Base-by-base conservation (phyloP, 2,329 filamentous ascomycete species). In the Fonsecaea pedrosoi region DNA sequence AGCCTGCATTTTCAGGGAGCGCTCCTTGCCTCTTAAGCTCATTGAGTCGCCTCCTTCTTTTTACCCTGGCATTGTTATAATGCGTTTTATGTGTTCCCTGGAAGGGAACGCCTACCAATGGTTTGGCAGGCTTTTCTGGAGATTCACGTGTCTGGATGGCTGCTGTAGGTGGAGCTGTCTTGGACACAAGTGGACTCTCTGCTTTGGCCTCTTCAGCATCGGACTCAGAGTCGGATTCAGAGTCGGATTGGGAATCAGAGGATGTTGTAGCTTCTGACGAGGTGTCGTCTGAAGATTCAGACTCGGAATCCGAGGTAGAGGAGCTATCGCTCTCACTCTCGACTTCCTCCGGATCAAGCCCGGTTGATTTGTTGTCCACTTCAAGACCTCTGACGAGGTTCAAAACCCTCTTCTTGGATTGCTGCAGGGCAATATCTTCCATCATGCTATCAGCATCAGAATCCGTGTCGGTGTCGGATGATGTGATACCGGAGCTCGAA, bases 51-150 rank as follows among this genome's bases (percentile, higher is more conserved):
- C 83, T 83, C 45, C 79, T 76, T 60, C 83, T 77, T 64, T 82
- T 83, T 48, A 82, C 82, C 45, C 88, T 82, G 35, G 77, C 73
- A 70, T 90, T 90, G 67, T 87, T 84, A 30, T 78, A 77, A 59
- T 82, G 82, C 0, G 88, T 90, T 18, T 75, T 72, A 25, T 74
- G 70, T 37, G 79, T 81, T 15, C 88, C 88, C 66, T 81, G 61
- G 4, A 82, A 81, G 53, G 86, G 84, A 58, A 82, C n/a, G 72
- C 37, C 73, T 37, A 54, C 64, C 65, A 53, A 32, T 42, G 37
- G 4, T 21, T 53, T 56, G 4, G 50, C 15, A 12, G 59, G 40
- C 72, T 73, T 21, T 63, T 62, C 12, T 61, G 54, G 35, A 30
- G 13, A 13, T 50, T n/a, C 38, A 69, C 64, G 30, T 37, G 54